A percentile compares a stretch with the other conserved stretches of the same genome.
These are phyloP conservation scores for Fagus crenata DNA, from an alignment of 306 rosid species.

Conservation along the genomic window DNA sequence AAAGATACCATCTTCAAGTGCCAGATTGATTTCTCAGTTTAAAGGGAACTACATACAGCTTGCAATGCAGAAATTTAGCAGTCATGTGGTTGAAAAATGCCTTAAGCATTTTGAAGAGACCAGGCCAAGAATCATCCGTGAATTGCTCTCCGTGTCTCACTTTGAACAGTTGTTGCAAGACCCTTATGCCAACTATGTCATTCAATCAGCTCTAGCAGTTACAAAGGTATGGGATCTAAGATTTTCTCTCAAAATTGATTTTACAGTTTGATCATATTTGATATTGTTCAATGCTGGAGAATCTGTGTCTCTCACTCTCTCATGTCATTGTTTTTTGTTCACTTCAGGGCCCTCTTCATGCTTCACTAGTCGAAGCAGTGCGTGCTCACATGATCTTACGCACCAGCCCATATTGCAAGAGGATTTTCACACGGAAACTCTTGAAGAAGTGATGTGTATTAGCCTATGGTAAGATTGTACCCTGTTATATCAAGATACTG, in stretches of 20 bases:
- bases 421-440: constrained; percentile 50
- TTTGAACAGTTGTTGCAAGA: constrained; percentile 66
- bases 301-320: not conserved
- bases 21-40: constrained; percentile 47
- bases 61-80: constrained; percentile 65
- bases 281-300: not conserved
- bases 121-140: constrained; percentile 53
- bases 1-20: constrained; percentile 37
- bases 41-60: constrained; percentile 52
- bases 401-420: constrained; percentile 72
- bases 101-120: constrained; percentile 44
- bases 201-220: constrained; percentile 52
- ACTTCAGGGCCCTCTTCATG: constrained; percentile 55
- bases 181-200: constrained; percentile 74
- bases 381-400: constrained; percentile 45
- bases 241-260: not conserved
- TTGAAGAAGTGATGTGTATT: constrained; percentile 47
- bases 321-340: constrained; percentile 2
- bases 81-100: constrained; percentile 77
- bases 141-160: constrained; percentile 43
- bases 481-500: constrained; percentile 23
- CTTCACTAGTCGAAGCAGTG: constrained; percentile 51
- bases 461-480: constrained; percentile 25
- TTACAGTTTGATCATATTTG: not conserved
- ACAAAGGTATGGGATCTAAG: constrained; percentile 51